phyloP scores from a whole-genome alignment of 2,329 filamentous ascomycete genomes.

The Beauveria sp. region DNA sequence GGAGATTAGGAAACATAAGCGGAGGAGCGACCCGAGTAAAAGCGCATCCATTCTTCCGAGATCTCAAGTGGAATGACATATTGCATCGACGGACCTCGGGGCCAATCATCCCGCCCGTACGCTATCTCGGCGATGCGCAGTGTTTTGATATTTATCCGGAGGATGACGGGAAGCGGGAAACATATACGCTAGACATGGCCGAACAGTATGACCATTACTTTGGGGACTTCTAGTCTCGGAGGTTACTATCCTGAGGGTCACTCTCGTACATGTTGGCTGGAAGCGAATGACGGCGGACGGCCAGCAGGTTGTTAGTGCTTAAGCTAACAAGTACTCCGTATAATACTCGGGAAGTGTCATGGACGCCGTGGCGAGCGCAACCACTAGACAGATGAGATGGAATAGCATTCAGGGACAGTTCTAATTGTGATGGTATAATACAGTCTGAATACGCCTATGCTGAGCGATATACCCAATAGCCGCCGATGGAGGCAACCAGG shows the following conservation, averaged over 20 bases:
- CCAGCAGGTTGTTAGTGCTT: not conserved
- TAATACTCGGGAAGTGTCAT: not conserved
- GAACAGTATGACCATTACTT: slow-evolving; percentile 65
- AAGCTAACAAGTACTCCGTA: not conserved
- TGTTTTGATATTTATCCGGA: slow-evolving; percentile 83
- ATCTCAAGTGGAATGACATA: slow-evolving; percentile 67
- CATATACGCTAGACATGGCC: slow-evolving; percentile 62
- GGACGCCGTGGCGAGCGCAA: not conserved
- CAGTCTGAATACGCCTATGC: not conserved
- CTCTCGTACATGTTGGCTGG: not conserved
- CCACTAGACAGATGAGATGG: not conserved
- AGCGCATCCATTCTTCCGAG: slow-evolving; percentile 65
- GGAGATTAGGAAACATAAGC: slow-evolving; percentile 69
- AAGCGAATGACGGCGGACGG: not conserved
- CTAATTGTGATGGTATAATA: not conserved
- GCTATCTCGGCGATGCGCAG: slow-evolving; percentile 65
- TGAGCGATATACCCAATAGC: slow-evolving; percentile 35
- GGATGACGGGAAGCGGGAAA: slow-evolving; percentile 56
- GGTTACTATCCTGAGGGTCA: not conserved
- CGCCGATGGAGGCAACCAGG: slow-evolving; percentile 32
- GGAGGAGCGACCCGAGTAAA: slow-evolving; percentile 68
- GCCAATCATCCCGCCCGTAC: slow-evolving; percentile 68
- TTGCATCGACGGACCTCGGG: slow-evolving; percentile 56
- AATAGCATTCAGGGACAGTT: not conserved
- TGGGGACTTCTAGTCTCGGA: slow-evolving; percentile 51